Base-by-base conservation (phyloP, 768 basidiomycete genomes). In the Hygrophorus russula region DNA sequence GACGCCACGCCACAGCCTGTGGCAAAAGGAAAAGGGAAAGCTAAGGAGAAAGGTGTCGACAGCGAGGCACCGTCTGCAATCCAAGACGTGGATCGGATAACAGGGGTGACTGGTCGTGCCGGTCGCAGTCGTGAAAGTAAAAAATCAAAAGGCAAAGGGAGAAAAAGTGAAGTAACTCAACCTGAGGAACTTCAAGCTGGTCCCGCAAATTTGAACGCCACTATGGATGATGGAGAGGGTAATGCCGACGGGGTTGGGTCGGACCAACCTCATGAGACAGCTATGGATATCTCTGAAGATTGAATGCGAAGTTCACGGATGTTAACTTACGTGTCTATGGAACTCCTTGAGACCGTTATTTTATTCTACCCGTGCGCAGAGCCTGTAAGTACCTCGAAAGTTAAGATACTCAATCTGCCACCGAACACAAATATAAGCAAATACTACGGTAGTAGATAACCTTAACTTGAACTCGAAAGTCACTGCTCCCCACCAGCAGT, bases 401-500 rank as follows among this genome's bases (percentile, higher is more conserved):
- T n/a, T n/a, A n/a, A n/a, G n/a, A n/a, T n/a, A n/a, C n/a, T n/a
- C n/a, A n/a, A n/a, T n/a, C n/a, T 24, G 24, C 24, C 24, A 24
- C 24, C 7, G 24, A 45, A 45, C 6, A 7, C 36, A 45, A 45
- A 45, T 31, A 45, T 5, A 14, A 9, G 13, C 44, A 45, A 45
- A 45, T 30, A 30, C 18, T 9, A n/a, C 7, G 8, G 12, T 3
- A 35, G n/a, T n/a, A n/a, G n/a, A 17, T n/a, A 35, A 35, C 24
- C 24, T 24, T 24, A 24, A 24, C 24, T 24, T 24, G 24, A 24
- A 24, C 7, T 24, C 53, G 48, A 51, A 52, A 58, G 51, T 53
- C 53, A 51, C 53, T 45, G 44, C 47, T 42, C 41, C 24, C 39
- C 47, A n/a, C 36, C 52, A 41, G 51, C 40, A 47, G 44, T 49